These are phyloP conservation scores for Coniosporium apollinis DNA, from an alignment of 495 filamentous ascomycete species.

Conservation along the genomic window DNA sequence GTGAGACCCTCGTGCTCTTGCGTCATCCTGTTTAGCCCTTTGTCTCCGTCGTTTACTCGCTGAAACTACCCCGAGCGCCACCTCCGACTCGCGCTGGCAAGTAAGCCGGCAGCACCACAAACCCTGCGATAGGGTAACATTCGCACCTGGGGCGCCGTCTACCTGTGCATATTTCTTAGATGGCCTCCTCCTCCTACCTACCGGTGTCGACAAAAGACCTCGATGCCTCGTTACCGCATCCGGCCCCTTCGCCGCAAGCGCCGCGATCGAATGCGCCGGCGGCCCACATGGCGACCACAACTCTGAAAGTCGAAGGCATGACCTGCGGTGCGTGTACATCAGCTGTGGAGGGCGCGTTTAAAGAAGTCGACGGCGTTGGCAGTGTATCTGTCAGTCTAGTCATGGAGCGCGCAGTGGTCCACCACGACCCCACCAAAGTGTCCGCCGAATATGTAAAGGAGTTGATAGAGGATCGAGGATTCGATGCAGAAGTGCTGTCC, in stretches of 20 bases:
- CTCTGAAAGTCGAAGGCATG: conserved; percentile 79
- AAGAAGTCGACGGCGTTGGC: conserved; percentile 56
- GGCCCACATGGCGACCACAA: conserved; percentile 73
- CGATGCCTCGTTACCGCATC: neutral
- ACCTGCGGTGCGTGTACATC: conserved; percentile 88
- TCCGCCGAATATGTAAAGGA: conserved; percentile 58
- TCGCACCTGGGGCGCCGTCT: too few species aligned
- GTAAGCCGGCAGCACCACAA: too few species aligned
- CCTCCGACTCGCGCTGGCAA: too few species aligned
- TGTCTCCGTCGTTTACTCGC: too few species aligned
- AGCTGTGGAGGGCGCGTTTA: conserved; percentile 72
- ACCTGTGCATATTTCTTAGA: too few species aligned
- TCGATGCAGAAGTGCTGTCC: conserved; percentile 80
- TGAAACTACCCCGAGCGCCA: too few species aligned
- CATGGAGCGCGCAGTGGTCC: conserved; percentile 79
- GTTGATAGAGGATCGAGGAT: conserved; percentile 84
- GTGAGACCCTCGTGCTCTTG: too few species aligned
- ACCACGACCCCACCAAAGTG: conserved; percentile 66
- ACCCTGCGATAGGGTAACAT: too few species aligned
- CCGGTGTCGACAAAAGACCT: neutral
- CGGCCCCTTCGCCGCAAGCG: neutral
- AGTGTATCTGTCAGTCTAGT: conserved; percentile 81
- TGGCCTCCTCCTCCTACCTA: conserved; percentile 1
- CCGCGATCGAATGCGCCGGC: neutral
- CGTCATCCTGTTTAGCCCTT: too few species aligned